Evolutionary conservation across 108 stramenopile species (phyloP).

Genomic region (Schizochytrium sp.): DNA sequence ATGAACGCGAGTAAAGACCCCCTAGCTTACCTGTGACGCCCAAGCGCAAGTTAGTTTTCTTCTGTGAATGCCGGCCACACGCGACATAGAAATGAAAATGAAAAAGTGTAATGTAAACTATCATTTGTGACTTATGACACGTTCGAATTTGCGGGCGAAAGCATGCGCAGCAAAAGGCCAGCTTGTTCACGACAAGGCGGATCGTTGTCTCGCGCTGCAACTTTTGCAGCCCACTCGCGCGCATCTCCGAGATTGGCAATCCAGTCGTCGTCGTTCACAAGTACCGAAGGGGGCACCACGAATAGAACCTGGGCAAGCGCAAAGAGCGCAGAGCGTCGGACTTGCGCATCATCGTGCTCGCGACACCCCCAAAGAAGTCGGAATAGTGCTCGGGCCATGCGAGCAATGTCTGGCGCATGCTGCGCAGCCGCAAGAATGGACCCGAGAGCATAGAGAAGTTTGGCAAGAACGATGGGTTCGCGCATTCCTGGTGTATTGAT

Average conservation of each 20-base stretch:
- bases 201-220: not conserved
- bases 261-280: not conserved
- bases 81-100: too few relatives aligned
- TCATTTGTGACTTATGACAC: not conserved
- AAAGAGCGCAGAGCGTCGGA: not conserved
- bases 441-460: not conserved
- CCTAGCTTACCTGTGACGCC: too few relatives aligned
- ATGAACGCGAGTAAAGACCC: too few relatives aligned
- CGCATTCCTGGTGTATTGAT: not conserved
- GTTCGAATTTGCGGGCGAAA: not conserved
- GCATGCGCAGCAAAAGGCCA: not conserved
- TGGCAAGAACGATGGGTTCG: not conserved
- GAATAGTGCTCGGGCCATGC: not conserved
- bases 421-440: not conserved
- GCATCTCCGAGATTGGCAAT: not conserved
- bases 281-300: not conserved
- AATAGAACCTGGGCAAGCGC: not conserved
- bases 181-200: not conserved
- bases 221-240: not conserved
- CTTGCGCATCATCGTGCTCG: not conserved
- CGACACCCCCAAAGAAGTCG: not conserved
- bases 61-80: too few relatives aligned
- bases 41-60: too few relatives aligned
- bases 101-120: too few relatives aligned
- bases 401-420: not conserved